These are phyloP conservation scores for Colletotrichum cuscutae DNA, from an alignment of 2,329 filamentous ascomycete species.

Conservation along the genomic window DNA sequence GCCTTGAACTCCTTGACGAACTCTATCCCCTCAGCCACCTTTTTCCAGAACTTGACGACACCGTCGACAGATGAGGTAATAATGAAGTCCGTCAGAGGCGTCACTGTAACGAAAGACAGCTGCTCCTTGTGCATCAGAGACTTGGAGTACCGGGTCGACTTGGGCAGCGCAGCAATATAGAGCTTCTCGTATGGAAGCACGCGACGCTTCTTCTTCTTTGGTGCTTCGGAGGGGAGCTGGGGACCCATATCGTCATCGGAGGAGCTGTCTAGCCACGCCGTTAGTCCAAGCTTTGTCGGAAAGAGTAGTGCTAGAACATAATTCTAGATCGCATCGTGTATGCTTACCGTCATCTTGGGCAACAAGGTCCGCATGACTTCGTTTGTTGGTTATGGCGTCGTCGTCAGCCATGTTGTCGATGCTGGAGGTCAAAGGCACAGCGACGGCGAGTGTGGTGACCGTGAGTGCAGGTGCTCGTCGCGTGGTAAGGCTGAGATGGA, in stretches of 20 bases:
- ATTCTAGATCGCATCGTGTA: background rate
- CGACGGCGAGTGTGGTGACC: background rate
- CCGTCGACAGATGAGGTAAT: conserved; percentile 95
- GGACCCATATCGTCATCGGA: conserved; percentile 95
- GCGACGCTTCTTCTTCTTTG: conserved; percentile 90
- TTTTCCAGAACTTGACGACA: conserved; percentile 99
- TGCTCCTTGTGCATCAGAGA: conserved; percentile 99
- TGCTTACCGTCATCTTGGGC: conserved; percentile 55
- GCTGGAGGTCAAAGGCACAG: too few relatives aligned
- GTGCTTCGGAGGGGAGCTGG: conserved; percentile 81
- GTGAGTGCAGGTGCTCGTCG: background rate
- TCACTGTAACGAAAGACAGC: conserved; percentile 86
- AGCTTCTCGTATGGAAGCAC: conserved; percentile 95
- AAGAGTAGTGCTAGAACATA: background rate
- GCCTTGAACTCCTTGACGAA: conserved; percentile 98
- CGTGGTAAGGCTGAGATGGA: conserved; percentile 24
- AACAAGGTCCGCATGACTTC: conserved; percentile 66
- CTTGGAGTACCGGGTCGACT: conserved; percentile 85
- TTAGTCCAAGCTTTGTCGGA: background rate
- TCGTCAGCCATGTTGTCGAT: conserved; percentile 44
- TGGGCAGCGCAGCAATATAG: conserved; percentile 89
- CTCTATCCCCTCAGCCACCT: conserved; percentile 87
- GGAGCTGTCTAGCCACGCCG: conserved; percentile 65
- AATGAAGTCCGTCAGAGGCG: conserved; percentile 91
- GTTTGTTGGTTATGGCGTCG: conserved; percentile 57